Evolutionary conservation across 805 yeast genomes (phyloP).

Genomic region (Kodamaea hsintzibuensis): DNA sequence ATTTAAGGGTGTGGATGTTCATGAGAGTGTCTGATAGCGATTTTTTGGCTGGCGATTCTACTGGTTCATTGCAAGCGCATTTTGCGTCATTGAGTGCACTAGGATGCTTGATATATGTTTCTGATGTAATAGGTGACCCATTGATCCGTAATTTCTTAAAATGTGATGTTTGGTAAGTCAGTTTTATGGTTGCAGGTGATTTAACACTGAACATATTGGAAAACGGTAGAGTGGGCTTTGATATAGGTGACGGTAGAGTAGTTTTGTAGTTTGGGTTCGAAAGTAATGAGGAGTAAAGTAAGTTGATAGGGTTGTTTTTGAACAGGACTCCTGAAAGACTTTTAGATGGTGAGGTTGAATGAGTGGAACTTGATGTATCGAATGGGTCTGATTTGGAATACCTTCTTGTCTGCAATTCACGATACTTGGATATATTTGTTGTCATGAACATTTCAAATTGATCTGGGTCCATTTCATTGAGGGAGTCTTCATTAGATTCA

Average conservation of each 20-base stretch:
- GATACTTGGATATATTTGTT: constrained; percentile 31
- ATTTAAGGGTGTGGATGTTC: constrained; percentile 9
- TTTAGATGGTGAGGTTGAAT: neutral
- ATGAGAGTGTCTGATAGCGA: constrained; percentile 11
- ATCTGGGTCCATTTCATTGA: constrained; percentile 16
- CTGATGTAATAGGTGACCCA: constrained; percentile 36
- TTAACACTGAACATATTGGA: constrained; percentile 22
- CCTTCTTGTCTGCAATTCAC: constrained; percentile 24
- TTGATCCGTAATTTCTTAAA: constrained; percentile 44
- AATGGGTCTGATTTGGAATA: constrained; percentile 12
- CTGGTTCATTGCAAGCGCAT: constrained; percentile 6
- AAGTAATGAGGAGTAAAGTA: constrained; percentile 27
- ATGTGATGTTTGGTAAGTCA: constrained; percentile 36
- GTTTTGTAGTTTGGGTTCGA: constrained; percentile 15
- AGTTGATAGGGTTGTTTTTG: constrained; percentile 25
- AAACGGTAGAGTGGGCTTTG: constrained; percentile 15
- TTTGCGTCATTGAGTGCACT: neutral
- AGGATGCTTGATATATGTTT: constrained; percentile 14
- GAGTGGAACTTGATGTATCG: neutral
- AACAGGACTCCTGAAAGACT: constrained; percentile 1
- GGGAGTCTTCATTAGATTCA: neutral
- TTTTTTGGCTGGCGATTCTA: constrained; percentile 11
- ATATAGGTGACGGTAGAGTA: constrained; percentile 4
- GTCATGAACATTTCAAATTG: constrained; percentile 38
- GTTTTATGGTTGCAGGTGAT: constrained; percentile 40